These are phyloP conservation scores for Trichophyton schoenleinii DNA, from an alignment of 2,329 filamentous ascomycete genomes.

Conservation along the genomic window DNA sequence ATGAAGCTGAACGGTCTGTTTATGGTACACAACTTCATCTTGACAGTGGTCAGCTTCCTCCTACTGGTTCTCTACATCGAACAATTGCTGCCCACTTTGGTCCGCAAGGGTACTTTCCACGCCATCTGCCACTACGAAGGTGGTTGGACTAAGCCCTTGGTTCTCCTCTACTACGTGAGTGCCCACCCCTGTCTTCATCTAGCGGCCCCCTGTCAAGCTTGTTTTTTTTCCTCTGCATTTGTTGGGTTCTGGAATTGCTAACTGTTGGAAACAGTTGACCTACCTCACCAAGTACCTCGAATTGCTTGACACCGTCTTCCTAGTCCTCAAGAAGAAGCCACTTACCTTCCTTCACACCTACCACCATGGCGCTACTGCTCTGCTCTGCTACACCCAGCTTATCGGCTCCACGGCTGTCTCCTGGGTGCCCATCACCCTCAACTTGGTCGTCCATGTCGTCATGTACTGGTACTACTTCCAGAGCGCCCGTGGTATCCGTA, in stretches of 20 bases:
- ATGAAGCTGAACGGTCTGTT: conserved; percentile 74
- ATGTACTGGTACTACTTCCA: conserved; percentile 99
- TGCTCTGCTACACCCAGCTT: conserved; percentile 88
- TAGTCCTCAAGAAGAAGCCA: conserved; percentile 95
- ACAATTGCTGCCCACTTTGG: conserved; percentile 70
- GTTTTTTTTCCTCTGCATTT: background rate
- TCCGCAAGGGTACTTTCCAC: conserved; percentile 65
- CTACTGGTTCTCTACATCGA: conserved; percentile 72
- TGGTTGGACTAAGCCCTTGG: conserved; percentile 78
- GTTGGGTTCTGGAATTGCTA: conserved; percentile 21
- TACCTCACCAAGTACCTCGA: conserved; percentile 93
- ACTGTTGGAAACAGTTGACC: conserved; percentile 54
- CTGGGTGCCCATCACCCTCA: conserved; percentile 79
- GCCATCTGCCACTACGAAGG: conserved; percentile 60
- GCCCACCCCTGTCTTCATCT: background rate
- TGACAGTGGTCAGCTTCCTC: conserved; percentile 64
- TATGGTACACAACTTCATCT: conserved; percentile 82
- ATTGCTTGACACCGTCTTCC: conserved; percentile 79
- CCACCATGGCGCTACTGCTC: conserved; percentile 83
- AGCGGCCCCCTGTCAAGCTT: background rate
- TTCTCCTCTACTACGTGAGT: conserved; percentile 83
- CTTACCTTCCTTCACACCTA: conserved; percentile 94
- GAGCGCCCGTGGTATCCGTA: conserved; percentile 74
- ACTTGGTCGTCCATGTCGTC: conserved; percentile 79
- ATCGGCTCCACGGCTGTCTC: conserved; percentile 77